These are phyloP conservation scores for Solanum pennellii DNA, from an alignment of 257 asterid species.

Conservation along the genomic window DNA sequence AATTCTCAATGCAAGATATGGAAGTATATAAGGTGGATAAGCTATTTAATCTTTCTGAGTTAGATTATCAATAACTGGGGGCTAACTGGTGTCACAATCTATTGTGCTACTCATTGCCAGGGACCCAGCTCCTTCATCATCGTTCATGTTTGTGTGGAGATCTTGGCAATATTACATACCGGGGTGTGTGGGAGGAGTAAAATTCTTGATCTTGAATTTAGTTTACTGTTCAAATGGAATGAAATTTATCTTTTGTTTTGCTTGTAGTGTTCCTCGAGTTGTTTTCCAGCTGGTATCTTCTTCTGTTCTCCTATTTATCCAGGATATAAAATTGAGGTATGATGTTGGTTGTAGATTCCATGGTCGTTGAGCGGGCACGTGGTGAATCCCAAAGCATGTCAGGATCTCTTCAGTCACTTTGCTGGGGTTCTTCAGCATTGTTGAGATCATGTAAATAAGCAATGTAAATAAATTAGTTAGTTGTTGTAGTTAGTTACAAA, in stretches of 20 bases:
- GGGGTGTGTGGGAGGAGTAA: not conserved
- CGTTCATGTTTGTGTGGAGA: not conserved
- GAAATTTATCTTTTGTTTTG: not conserved
- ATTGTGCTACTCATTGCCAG: not conserved
- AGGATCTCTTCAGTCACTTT: constrained; percentile 93
- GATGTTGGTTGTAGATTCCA: constrained; percentile 89
- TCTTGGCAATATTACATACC: not conserved
- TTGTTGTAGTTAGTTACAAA: no score
- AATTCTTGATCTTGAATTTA: not conserved
- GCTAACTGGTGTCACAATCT: not conserved
- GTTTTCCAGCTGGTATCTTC: not conserved
- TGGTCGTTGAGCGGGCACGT: constrained; percentile 98
- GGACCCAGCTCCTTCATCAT: not conserved
- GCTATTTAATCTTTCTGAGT: not conserved
- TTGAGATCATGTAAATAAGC: no score
- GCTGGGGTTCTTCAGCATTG: constrained; percentile 99
- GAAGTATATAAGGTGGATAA: not conserved
- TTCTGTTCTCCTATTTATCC: not conserved
- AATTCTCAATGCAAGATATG: not conserved
- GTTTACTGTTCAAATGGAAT: not conserved
- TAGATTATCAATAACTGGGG: not conserved
- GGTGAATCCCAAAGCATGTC: constrained; percentile 97
- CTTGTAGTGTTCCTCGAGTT: not conserved
- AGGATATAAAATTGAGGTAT: constrained; percentile 12
- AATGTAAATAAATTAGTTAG: no score